These are phyloP conservation scores for Rhododendron ovatum DNA, from an alignment of 148 eudicot genomes.

Conservation along the genomic window DNA sequence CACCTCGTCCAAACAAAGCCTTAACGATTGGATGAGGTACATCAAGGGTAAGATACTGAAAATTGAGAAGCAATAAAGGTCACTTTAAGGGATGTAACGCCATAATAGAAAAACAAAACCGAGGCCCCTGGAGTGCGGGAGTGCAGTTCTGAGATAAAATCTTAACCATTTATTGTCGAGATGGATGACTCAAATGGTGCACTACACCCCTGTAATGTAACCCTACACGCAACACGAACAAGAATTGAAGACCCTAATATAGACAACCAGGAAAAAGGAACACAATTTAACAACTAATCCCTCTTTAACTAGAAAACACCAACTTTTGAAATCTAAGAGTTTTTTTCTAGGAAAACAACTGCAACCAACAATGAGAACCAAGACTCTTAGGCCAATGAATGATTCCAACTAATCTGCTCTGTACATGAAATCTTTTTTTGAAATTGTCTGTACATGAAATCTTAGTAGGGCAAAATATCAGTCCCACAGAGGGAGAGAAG, in stretches of 20 bases:
- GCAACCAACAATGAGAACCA: conserved; percentile 2
- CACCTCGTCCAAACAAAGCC: neutral
- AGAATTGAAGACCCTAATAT: neutral
- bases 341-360: neutral
- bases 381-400: conserved; percentile 13
- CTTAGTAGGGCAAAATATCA: conserved; percentile 3
- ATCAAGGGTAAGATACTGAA: neutral
- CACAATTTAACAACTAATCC: neutral
- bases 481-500: neutral
- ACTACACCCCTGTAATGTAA: too few relatives aligned
- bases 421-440: conserved; percentile 12
- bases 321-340: neutral
- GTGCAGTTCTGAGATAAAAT: too few relatives aligned
- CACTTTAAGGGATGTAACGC: neutral
- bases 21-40: neutral
- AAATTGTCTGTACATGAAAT: conserved; percentile 18
- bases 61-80: neutral
- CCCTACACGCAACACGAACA: neutral
- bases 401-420: conserved; percentile 18
- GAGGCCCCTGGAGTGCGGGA: too few relatives aligned
- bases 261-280: neutral
- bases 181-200: too few relatives aligned
- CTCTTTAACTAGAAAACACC: neutral
- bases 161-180: too few relatives aligned
- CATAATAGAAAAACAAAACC: too few relatives aligned